Conservation (phyloP, 148 eudicot genomes). For the Camellia lanceoleosa region DNA sequence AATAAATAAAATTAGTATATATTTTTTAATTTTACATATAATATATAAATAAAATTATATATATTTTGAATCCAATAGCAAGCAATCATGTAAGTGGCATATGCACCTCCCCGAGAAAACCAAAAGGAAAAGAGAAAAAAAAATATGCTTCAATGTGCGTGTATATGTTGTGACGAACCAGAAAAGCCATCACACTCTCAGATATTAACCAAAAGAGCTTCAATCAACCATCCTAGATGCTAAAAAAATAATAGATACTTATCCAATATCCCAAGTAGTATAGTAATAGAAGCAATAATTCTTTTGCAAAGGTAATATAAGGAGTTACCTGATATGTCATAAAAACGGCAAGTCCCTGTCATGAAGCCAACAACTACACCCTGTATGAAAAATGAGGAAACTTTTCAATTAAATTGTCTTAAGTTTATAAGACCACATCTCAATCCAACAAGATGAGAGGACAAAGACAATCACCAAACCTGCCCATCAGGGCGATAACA, state of each 20-base stretch:
- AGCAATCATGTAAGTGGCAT: not conserved
- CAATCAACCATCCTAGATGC: not conserved
- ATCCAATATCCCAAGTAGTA: not conserved
- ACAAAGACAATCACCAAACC: constrained; percentile 39
- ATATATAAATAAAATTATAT: too few species aligned
- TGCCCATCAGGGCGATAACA: constrained; percentile 79
- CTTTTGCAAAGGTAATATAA: too few species aligned
- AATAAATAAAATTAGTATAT: too few species aligned
- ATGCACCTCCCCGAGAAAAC: not conserved
- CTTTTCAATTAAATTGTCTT: not conserved
- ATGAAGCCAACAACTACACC: constrained; percentile 75
- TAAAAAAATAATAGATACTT: not conserved
- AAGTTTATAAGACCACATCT: not conserved
- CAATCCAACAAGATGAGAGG: constrained; percentile 4
- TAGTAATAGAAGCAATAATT: too few species aligned
- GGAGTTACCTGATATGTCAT: constrained; percentile 51
- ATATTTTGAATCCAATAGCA: not conserved
- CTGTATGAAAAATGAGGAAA: constrained; percentile 35
- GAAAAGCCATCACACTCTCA: not conserved
- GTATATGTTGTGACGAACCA: not conserved
- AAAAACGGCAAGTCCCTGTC: constrained; percentile 61
- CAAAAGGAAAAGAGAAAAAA: not conserved
- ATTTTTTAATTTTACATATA: too few species aligned
- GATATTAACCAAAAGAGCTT: not conserved
- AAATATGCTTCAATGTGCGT: not conserved